Evolutionary conservation across 345 rosid genomes (phyloP).

Genomic region (Heritiera fomes): DNA sequence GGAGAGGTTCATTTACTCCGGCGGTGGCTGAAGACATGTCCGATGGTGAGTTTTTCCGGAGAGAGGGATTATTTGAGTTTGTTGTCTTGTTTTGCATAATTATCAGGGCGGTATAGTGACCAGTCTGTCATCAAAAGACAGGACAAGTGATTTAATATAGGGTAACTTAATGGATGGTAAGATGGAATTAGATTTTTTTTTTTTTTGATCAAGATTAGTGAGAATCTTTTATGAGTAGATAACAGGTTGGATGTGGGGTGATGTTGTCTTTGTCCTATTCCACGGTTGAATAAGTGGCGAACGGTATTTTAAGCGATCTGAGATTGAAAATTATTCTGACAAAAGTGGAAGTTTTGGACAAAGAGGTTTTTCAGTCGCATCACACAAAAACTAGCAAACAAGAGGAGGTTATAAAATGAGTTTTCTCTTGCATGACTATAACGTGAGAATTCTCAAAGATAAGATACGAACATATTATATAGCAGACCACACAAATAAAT

Average conservation of each 20-base stretch:
- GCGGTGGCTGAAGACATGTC: constrained; percentile 7
- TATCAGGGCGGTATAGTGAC: neutral
- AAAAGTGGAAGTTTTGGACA: neutral
- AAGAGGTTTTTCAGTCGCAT: neutral
- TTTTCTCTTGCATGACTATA: neutral
- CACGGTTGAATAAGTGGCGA: constrained; percentile 1
- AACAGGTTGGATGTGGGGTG: constrained; percentile 5
- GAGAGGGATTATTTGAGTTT: neutral
- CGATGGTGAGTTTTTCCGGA: neutral
- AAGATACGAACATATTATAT: neutral
- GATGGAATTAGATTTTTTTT: neutral
- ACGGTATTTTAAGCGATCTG: neutral
- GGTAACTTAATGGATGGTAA: neutral
- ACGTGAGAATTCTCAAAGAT: neutral
- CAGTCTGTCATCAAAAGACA: neutral
- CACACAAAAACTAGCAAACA: neutral
- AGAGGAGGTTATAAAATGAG: neutral
- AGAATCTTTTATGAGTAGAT: neutral
- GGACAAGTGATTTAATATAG: neutral
- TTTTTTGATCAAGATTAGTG: constrained; percentile 4
- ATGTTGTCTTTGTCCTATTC: neutral
- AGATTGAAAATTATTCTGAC: neutral
- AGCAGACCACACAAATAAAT: too few species aligned
- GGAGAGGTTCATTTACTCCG: constrained; percentile 49
- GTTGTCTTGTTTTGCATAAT: neutral